Percentiles rank a stretch among this genome's conserved stretches.
phyloP scores from a whole-genome alignment of 176 grass and related monocot species.

The Dendrocalamus sinicus region DNA sequence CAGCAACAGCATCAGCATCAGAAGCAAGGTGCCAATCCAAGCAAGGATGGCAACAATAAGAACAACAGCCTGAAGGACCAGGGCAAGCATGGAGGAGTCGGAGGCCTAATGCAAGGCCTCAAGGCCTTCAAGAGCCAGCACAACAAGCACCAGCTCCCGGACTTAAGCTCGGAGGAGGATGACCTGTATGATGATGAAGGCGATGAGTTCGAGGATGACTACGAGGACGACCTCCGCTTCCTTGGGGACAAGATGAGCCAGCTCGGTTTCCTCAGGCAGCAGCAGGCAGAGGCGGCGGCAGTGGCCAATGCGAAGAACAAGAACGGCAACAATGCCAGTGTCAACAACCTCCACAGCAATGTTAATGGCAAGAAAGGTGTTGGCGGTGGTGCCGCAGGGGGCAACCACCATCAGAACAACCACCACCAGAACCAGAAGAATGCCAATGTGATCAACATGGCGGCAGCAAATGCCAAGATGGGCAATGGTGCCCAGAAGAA shows the following conservation, averaged over 20 bases:
- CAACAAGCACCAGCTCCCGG: slow-evolving; percentile 61
- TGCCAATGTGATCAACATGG: slow-evolving; percentile 67
- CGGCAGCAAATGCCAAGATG: slow-evolving; percentile 61
- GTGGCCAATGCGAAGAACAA: slow-evolving; percentile 50
- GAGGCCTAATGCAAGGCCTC: slow-evolving; percentile 82
- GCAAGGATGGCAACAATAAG: slow-evolving; percentile 57
- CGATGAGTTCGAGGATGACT: slow-evolving; percentile 60
- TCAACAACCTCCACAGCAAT: slow-evolving; percentile 47
- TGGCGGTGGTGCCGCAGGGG: slow-evolving; percentile 1
- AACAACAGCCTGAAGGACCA: slow-evolving; percentile 63
- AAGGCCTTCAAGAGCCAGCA: slow-evolving; percentile 91
- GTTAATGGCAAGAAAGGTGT: slow-evolving; percentile 53
- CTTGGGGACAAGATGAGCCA: slow-evolving; percentile 81
- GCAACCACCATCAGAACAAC: slow-evolving; percentile 63
- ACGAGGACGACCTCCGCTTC: slow-evolving; percentile 68
- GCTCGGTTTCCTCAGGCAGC: slow-evolving; percentile 65
- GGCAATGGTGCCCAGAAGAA: slow-evolving; percentile 39
- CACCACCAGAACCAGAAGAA: slow-evolving; percentile 63
- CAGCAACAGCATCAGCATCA: slow-evolving; percentile 59
- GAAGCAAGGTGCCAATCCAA: slow-evolving; percentile 52
- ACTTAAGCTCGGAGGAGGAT: slow-evolving; percentile 66
- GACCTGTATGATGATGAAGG: slow-evolving; percentile 76
- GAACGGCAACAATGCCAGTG: slow-evolving; percentile 39
- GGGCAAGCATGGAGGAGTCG: slow-evolving; percentile 63
- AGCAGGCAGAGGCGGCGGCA: slow-evolving; percentile 3